These are phyloP conservation scores for Arachis hypogaea DNA, from an alignment of 306 rosid genomes.

Conservation along the genomic window DNA sequence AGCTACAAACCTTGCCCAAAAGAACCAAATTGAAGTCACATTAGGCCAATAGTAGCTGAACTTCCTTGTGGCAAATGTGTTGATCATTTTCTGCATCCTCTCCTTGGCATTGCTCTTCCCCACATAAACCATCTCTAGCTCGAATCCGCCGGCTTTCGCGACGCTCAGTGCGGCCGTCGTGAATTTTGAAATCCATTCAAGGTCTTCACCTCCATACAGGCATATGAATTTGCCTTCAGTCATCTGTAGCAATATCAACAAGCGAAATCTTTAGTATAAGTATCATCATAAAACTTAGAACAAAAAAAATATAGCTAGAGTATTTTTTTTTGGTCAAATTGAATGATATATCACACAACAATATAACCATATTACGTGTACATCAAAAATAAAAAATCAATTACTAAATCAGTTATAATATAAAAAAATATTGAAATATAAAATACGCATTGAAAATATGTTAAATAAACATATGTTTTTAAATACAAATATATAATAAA, in stretches of 20 bases:
- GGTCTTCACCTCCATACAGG: slow-evolving; percentile 78
- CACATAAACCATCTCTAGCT: slow-evolving; percentile 63
- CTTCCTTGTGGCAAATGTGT: slow-evolving; percentile 33
- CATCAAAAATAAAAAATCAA: too few species aligned
- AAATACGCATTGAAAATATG: too few species aligned
- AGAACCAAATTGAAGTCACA: slow-evolving; percentile 68
- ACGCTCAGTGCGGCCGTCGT: slow-evolving; percentile 47
- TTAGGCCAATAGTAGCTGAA: slow-evolving; percentile 64
- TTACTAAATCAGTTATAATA: too few species aligned
- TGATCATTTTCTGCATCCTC: slow-evolving; percentile 49
- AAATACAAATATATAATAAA: too few species aligned
- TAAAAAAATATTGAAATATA: too few species aligned
- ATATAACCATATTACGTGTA: too few species aligned
- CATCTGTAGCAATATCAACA: slow-evolving; percentile 49
- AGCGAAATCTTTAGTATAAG: neutral
- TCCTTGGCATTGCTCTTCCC: slow-evolving; percentile 81
- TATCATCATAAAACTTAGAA: neutral
- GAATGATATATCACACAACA: neutral
- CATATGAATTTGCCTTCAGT: slow-evolving; percentile 54
- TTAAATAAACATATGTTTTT: too few species aligned
- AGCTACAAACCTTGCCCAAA: slow-evolving; percentile 58
- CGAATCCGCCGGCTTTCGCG: slow-evolving; percentile 49
- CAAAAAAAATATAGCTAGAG: neutral
- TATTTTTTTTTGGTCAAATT: neutral
- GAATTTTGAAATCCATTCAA: slow-evolving; percentile 76